Conservation (phyloP, 2,329 filamentous ascomycete genomes). For the Sclerotinia glacialis region DNA sequence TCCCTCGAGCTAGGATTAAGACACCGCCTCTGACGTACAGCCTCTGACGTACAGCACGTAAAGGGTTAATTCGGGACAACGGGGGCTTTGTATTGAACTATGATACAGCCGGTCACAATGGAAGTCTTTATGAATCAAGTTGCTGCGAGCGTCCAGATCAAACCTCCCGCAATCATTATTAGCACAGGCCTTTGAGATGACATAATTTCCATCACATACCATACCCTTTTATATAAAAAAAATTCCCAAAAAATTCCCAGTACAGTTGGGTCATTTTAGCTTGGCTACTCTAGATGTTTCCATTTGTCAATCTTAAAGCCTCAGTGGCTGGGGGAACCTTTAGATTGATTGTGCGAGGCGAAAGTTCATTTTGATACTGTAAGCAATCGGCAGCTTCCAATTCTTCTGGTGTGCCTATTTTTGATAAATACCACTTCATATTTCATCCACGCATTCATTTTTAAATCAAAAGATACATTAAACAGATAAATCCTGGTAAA, state of each 20-base stretch:
- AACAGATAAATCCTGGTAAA: not conserved
- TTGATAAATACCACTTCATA: not conserved
- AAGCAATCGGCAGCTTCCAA: slow-evolving; percentile 21
- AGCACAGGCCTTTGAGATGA: not conserved
- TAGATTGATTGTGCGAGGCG: slow-evolving; percentile 13
- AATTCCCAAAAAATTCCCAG: too few relatives aligned
- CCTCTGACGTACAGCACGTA: not conserved
- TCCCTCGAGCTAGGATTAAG: not conserved
- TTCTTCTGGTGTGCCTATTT: not conserved
- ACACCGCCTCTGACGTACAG: not conserved
- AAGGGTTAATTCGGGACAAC: not conserved
- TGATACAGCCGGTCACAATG: not conserved
- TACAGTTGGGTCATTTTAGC: slow-evolving; percentile 28
- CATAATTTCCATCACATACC: not conserved
- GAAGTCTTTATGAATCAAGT: too few relatives aligned
- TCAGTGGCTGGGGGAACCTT: slow-evolving; percentile 20
- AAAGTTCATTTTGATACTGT: slow-evolving; percentile 11
- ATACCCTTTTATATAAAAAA: too few relatives aligned
- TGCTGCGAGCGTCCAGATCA: not conserved
- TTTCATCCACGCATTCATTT: not conserved
- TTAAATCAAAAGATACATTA: not conserved
- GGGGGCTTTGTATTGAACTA: not conserved
- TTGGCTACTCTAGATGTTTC: slow-evolving; percentile 28
- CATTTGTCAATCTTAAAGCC: slow-evolving; percentile 19
- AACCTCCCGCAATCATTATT: not conserved